Evolutionary conservation across 1,284 basidiomycete species (phyloP), one percentile per base, ranked within the genome.

Genomic region (Vanrija sp.): DNA sequence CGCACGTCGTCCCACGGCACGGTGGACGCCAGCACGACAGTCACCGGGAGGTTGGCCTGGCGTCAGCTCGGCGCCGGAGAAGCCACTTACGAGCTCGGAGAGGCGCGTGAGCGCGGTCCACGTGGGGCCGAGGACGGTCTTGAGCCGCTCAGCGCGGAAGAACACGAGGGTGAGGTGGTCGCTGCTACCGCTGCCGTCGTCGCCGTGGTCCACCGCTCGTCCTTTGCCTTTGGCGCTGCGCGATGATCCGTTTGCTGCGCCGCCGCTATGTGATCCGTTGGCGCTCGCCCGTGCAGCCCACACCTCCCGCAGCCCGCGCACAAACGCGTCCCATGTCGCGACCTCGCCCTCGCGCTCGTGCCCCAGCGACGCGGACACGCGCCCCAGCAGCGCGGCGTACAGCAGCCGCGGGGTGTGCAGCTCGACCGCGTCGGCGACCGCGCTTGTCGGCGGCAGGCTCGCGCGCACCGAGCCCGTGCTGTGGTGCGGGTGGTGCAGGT

Each of bases 1-100:
- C 84, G 81, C 18, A 91, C 80, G 60, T 87, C 83, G 60, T 88
- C 84, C 89, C 90, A 92, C 16, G 82, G 80, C 7, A 83, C 78
- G 45, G 83, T 79, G 1, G 88, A 89, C 26, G 87, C 70, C 51
- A 91, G 80, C 4, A 92, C 78, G 0, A 87, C 82, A 1, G 82
- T 83, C 19, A 82, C 65, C 3, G 80, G 78, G 9, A 79, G 64
- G 25, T 74, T 78, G 8, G 79, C 40, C 60, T 62, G 55, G 2
- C 5, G 52, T 52, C 51, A 52, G 51, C 43, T 43, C 5, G 10
- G 10, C 12, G 3, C 9, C 0, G 6, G 0, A 15, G 1, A 40
- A 78, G 34, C 12, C 12, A 34, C 87, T 69, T 62, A 91, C 90
- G 69, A 91, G 71, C 70, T 92, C 89, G 3, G 83, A 77, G 16